phyloP scores from a whole-genome alignment of 148 eudicot genomes.

The Camellia sinensis region DNA sequence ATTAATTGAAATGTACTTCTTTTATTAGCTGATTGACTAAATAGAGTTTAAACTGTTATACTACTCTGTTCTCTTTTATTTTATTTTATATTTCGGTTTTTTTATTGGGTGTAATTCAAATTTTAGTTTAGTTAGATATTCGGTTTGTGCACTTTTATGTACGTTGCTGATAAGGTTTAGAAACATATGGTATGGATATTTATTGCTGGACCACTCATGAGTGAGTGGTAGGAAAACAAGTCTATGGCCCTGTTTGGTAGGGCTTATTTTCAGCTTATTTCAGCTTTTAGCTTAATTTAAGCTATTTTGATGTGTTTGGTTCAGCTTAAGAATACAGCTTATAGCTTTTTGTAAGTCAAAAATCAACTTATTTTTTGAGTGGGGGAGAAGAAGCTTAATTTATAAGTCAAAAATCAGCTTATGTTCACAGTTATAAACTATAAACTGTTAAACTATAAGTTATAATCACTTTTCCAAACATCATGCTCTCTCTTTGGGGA shows the following conservation, averaged over 20 bases:
- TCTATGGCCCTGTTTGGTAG: too few species aligned
- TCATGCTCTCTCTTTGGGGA: not conserved
- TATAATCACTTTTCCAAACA: too few species aligned
- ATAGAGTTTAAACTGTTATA: not conserved
- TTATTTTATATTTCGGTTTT: not conserved
- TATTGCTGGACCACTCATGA: constrained; percentile 7
- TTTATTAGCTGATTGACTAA: not conserved
- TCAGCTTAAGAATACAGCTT: too few species aligned
- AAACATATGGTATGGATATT: not conserved
- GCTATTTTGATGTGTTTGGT: too few species aligned
- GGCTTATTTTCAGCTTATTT: too few species aligned
- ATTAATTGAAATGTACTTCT: not conserved
- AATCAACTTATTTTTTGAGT: too few species aligned
- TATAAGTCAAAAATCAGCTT: too few species aligned
- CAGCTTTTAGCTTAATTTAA: too few species aligned
- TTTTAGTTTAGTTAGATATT: not conserved
- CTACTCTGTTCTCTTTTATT: not conserved
- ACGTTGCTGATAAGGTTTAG: not conserved
- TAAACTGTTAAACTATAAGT: too few species aligned
- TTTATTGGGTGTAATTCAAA: not conserved
- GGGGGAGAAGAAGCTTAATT: too few species aligned
- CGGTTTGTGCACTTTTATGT: not conserved
- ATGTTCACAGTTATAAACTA: too few species aligned
- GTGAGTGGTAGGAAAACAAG: not conserved
- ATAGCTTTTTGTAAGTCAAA: too few species aligned